Conservation (phyloP, 495 filamentous ascomycete genomes). For the Xylaria castorea region DNA sequence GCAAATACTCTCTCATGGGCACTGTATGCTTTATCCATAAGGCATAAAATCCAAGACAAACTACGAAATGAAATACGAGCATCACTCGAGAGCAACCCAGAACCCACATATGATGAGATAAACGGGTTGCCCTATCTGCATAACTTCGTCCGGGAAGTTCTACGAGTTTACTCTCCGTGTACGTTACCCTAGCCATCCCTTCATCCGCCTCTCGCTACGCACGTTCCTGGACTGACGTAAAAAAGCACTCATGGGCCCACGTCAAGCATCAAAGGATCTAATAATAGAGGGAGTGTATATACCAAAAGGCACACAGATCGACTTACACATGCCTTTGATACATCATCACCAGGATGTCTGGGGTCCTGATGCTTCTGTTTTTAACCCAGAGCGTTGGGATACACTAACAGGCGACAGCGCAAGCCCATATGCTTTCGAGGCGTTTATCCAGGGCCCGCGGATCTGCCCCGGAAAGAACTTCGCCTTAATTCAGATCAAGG, state of each 20-base stretch:
- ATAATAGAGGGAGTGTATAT: conserved; percentile 38
- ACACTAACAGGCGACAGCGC: conserved; percentile 17
- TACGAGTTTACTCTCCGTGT: conserved; percentile 48
- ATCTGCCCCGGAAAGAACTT: conserved; percentile 41
- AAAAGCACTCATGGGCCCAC: conserved; percentile 36
- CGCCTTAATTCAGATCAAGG: conserved; percentile 37
- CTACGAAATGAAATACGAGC: conserved; percentile 40
- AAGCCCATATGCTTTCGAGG: conserved; percentile 38
- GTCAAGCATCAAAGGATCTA: conserved; percentile 35
- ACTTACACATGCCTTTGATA: conserved; percentile 36
- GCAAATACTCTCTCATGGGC: conserved; percentile 35
- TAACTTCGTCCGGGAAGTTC: conserved; percentile 47
- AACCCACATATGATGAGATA: conserved; percentile 46
- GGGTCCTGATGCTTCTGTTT: conserved; percentile 39
- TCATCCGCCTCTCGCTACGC: background rate
- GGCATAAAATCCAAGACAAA: conserved; percentile 32
- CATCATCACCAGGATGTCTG: conserved; percentile 42
- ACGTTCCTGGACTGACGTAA: background rate
- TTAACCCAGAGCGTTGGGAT: conserved; percentile 49
- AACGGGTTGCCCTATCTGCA: conserved; percentile 45
- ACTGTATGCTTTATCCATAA: conserved; percentile 33
- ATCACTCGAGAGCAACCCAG: conserved; percentile 22
- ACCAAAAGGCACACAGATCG: conserved; percentile 43
- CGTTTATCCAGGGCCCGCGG: conserved; percentile 43
- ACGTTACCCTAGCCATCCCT: conserved; percentile 17